phyloP scores from a whole-genome alignment of 176 grass and related monocot species.

The Oryza glaberrima region DNA sequence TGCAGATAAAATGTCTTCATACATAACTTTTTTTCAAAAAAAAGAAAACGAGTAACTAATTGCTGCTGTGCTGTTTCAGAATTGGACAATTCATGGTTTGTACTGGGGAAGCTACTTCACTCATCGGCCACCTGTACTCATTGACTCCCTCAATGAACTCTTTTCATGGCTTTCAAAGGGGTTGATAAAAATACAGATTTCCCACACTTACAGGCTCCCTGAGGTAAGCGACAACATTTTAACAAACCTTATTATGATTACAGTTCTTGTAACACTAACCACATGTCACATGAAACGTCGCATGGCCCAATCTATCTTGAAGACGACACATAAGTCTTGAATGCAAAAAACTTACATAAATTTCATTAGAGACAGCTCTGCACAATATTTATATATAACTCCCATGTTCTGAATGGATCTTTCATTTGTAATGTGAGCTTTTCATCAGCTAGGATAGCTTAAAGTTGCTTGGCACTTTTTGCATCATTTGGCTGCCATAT shows the following conservation, averaged over 20 bases:
- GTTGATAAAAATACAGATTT: conserved; percentile 69
- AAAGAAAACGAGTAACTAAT: conserved; percentile 16
- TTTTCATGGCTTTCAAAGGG: conserved; percentile 89
- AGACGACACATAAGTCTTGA: neutral
- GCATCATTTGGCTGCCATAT: neutral
- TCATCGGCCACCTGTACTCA: conserved; percentile 64
- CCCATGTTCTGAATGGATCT: neutral
- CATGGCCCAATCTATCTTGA: neutral
- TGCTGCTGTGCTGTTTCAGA: conserved; percentile 60
- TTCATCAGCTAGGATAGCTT: conserved; percentile 1
- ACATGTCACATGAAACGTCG: conserved; percentile 9
- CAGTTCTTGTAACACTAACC: conserved; percentile 2
- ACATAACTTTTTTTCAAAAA: conserved; percentile 8
- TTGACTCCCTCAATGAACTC: conserved; percentile 76
- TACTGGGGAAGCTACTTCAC: conserved; percentile 87
- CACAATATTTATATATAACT: too few species aligned
- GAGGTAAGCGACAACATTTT: conserved; percentile 56
- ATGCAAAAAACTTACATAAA: neutral
- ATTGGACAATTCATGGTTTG: conserved; percentile 94
- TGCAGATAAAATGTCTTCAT: conserved; percentile 11
- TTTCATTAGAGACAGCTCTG: too few species aligned
- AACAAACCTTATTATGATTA: conserved; percentile 5
- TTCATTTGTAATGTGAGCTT: neutral
- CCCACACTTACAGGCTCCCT: conserved; percentile 68
- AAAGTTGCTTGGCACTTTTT: neutral